A percentile compares a stretch with the other conserved stretches of the same genome.
These are phyloP conservation scores for Melastoma malabathricum DNA, from an alignment of 345 rosid species.

Conservation along the genomic window DNA sequence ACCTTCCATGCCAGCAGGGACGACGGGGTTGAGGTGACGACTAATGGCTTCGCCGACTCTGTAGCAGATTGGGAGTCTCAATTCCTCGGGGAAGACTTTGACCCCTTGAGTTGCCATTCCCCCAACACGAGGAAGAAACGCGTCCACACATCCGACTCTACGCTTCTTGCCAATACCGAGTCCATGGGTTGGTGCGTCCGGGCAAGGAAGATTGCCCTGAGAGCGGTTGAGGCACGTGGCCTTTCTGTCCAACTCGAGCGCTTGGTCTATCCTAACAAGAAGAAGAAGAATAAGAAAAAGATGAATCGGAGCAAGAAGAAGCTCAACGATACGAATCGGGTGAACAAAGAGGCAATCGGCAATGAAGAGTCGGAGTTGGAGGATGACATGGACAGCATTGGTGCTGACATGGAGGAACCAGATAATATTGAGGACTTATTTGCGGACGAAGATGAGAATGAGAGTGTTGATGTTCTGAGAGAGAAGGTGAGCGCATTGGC, in stretches of 20 bases:
- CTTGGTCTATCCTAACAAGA: constrained; percentile 40
- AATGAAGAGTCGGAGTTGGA: constrained; percentile 29
- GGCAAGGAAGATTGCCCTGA: constrained; percentile 65
- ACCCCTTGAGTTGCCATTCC: constrained; percentile 41
- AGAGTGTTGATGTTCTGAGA: constrained; percentile 22
- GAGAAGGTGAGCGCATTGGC: constrained; percentile 42
- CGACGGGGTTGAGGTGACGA: no score
- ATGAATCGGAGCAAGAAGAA: constrained; percentile 11
- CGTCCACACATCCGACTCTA: constrained; percentile 13
- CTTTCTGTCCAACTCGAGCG: constrained; percentile 36
- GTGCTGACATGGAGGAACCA: constrained; percentile 17
- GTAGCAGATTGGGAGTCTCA: no score
- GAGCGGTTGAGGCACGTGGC: constrained; percentile 66
- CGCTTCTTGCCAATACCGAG: constrained; percentile 34
- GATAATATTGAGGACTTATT: constrained; percentile 16
- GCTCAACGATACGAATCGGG: constrained; percentile 12
- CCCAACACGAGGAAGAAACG: constrained; percentile 54
- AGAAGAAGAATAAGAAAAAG: constrained; percentile 42
- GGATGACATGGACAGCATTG: no score
- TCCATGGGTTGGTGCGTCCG: constrained; percentile 92
- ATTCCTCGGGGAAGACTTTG: constrained; percentile 21
- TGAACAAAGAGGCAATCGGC: constrained; percentile 15
- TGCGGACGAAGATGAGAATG: constrained; percentile 9
- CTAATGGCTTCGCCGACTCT: no score
- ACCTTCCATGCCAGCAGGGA: no score